A percentile compares a stretch with the other conserved stretches of the same genome.
phyloP scores from a whole-genome alignment of 2,329 filamentous ascomycete genomes.

The Fusarium humuli region DNA sequence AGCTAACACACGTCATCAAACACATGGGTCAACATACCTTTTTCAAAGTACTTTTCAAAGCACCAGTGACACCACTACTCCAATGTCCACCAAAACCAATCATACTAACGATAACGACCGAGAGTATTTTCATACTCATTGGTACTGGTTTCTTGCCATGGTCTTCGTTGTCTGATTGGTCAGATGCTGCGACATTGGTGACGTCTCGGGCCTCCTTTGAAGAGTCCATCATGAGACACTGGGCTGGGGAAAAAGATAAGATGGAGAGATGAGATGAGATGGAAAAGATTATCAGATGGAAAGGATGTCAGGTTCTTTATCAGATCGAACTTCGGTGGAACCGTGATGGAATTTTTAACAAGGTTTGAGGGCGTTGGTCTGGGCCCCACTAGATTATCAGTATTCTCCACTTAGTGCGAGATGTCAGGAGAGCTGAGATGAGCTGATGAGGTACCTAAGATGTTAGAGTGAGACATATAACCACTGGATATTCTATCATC shows the following conservation, averaged over 20 bases:
- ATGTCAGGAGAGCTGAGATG: not conserved
- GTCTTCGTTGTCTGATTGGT: conserved; percentile 33
- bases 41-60: conserved; percentile 71
- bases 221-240: conserved; percentile 11
- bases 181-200: too few relatives aligned
- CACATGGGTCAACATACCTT: conserved; percentile 51
- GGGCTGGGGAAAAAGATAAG: not conserved
- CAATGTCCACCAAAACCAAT: conserved; percentile 71
- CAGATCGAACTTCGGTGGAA: conserved; percentile 40
- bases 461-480: not conserved
- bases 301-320: conserved; percentile 31
- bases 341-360: conserved; percentile 2
- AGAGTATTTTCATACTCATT: conserved; percentile 48
- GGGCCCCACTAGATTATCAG: conserved; percentile 12
- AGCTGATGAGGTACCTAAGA: not conserved
- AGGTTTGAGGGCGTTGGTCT: conserved; percentile 11
- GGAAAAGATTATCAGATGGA: conserved; percentile 29
- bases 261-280: conserved; percentile 23
- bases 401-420: conserved; percentile 29
- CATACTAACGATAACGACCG: conserved; percentile 62
- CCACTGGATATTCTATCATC: rapidly evolving
- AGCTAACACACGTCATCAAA: not conserved
- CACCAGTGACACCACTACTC: conserved; percentile 70
- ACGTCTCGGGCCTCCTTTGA: too few relatives aligned
- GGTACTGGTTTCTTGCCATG: conserved; percentile 44